These are phyloP conservation scores for Ophiostoma tasmaniense DNA, from an alignment of 2,329 filamentous ascomycete genomes.

Conservation along the genomic window DNA sequence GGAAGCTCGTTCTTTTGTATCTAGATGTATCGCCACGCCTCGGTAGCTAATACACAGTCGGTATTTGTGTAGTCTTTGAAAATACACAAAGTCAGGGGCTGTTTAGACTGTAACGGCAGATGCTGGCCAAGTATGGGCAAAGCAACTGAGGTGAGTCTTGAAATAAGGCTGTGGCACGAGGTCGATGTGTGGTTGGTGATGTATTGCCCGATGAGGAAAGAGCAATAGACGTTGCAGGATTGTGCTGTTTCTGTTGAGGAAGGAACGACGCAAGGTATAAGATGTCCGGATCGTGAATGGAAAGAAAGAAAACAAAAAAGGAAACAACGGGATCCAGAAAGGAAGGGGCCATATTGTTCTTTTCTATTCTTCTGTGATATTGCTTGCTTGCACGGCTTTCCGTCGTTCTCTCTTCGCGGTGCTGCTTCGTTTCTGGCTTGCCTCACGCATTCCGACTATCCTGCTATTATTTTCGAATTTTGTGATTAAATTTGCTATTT, in stretches of 20 bases:
- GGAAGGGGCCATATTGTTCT: slow-evolving; percentile 12
- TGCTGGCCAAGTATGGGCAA: not conserved
- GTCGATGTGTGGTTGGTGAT: not conserved
- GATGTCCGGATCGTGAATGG: not conserved
- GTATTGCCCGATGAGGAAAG: not conserved
- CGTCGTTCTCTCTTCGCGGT: slow-evolving; percentile 10
- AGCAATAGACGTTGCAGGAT: not conserved
- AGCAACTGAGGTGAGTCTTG: not conserved
- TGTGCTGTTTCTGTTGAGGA: not conserved
- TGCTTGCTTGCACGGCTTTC: slow-evolving; percentile 1
- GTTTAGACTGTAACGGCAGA: not conserved
- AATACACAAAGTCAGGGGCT: not conserved
- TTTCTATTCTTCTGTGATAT: slow-evolving; percentile 13
- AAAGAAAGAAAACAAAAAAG: not conserved
- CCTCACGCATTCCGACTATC: slow-evolving; percentile 5
- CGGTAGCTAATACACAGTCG: not conserved
- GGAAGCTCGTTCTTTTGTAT: not conserved
- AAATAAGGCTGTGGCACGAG: not conserved
- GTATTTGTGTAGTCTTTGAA: not conserved
- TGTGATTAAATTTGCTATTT: slow-evolving; percentile 7
- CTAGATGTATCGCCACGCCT: not conserved
- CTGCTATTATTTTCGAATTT: slow-evolving; percentile 3
- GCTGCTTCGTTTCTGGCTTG: slow-evolving; percentile 4
- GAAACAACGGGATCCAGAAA: not conserved
- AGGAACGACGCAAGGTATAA: not conserved